Conservation (phyloP, 306 rosid species). For the Prunus persica region DNA sequence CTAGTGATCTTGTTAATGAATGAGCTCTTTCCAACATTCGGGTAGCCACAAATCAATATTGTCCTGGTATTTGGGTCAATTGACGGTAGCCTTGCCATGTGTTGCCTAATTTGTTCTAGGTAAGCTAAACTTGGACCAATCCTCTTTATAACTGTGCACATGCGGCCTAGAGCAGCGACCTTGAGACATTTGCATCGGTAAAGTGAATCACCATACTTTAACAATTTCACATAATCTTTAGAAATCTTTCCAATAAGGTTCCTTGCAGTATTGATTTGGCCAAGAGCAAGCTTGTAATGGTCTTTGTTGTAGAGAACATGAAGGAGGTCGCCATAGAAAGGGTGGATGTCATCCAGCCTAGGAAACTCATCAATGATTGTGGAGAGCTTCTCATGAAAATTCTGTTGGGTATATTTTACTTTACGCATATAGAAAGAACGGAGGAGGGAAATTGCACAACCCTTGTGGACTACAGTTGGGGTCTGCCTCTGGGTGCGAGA, state of each 20-base stretch:
- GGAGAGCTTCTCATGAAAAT: slow-evolving; percentile 74
- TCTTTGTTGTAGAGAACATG: slow-evolving; percentile 90
- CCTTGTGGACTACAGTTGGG: slow-evolving; percentile 87
- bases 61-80: slow-evolving; percentile 83
- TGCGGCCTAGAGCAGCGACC: slow-evolving; percentile 90
- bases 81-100: slow-evolving; percentile 90
- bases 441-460: slow-evolving; percentile 67
- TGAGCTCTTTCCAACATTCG: slow-evolving; percentile 90
- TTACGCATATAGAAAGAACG: slow-evolving; percentile 85
- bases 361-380: slow-evolving; percentile 82
- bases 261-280: slow-evolving; percentile 83
- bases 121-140: slow-evolving; percentile 89
- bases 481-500: slow-evolving; percentile 91
- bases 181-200: slow-evolving; percentile 75
- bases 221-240: slow-evolving; percentile 69
- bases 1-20: slow-evolving; percentile 85
- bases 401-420: slow-evolving; percentile 78
- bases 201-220: slow-evolving; percentile 85
- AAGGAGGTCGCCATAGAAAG: slow-evolving; percentile 79
- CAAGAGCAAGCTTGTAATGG: slow-evolving; percentile 95
- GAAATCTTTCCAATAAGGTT: slow-evolving; percentile 74
- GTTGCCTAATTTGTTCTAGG: slow-evolving; percentile 83
- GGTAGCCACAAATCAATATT: slow-evolving; percentile 80
- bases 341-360: slow-evolving; percentile 73
- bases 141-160: slow-evolving; percentile 90